Base-by-base conservation (phyloP, 805 yeast species). In the Lachancea cidri region DNA sequence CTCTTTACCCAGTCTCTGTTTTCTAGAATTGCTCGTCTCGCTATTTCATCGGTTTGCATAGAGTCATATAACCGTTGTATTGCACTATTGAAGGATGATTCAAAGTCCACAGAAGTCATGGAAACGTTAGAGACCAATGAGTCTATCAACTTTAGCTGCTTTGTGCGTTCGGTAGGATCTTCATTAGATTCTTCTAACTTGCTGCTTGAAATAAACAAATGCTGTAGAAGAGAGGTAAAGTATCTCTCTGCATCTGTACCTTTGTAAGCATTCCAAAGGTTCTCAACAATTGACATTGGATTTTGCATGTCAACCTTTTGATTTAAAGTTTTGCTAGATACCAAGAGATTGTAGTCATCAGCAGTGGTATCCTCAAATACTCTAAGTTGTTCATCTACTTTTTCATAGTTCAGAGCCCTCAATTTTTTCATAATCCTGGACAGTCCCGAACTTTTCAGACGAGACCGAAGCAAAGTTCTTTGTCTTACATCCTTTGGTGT, bases 31-130 rank as follows among this genome's bases (percentile, higher is more conserved):
- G 96, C 94, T 39, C 83, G 73, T 40, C 84, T 71, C 11, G 95
- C 96, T 59, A 83, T 84, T 44, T 87, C 95, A 61, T 93, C 98
- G 0, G 96, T 86, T 52, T 81, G 81, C 64, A 89, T 73, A 7
- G 91, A 74, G 33, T 87, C 81, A 45, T 77, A 73, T 32, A 93
- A 70, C 41, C 82, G 69, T 55, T 86, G 93, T 25, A 89, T 84
- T 1, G 95, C 86, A 48, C 87, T 78, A 39, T 84, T 86, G 58
- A 87, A 73, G 15, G 86, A 81, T 8, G 83, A 72, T 38, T 81
- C 85, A 44, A 72, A 72, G 48, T 72, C 73, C 4, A 55, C 42
- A 1, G 77, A 59, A 29, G 74, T 79, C 64, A 74, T 70, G 2
- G 83, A 73, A 11, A 83, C 77, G 54, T 81, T 80, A 32, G 86